Conservation (phyloP, 768 basidiomycete species). For the Podaxis sp. region DNA sequence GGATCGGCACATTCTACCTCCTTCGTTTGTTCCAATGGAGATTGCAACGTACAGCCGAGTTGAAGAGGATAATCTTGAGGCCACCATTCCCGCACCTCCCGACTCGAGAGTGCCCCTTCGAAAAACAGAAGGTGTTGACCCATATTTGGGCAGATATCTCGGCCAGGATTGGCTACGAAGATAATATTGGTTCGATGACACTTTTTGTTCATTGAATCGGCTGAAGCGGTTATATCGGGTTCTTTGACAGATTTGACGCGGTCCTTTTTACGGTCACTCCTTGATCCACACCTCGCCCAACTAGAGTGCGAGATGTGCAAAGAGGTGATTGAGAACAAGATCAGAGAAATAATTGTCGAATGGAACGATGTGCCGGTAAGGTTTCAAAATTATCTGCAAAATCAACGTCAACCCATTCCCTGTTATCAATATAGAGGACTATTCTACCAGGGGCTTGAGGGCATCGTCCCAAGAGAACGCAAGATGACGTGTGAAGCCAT, state of each 20-base stretch:
- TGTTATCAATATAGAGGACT: not conserved
- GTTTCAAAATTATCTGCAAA: not conserved
- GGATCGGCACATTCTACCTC: constrained; percentile 18
- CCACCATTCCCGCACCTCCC: constrained; percentile 14
- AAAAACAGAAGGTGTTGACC: constrained; percentile 5
- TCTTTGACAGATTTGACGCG: not conserved
- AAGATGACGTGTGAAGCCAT: not conserved
- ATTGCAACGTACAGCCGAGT: constrained; percentile 1
- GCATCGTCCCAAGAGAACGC: not conserved
- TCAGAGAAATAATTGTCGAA: not conserved
- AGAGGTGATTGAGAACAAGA: constrained; percentile 15
- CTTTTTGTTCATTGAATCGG: not conserved
- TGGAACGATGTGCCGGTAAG: not conserved
- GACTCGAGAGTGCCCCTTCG: constrained; percentile 13
- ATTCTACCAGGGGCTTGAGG: not conserved
- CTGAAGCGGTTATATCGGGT: not conserved
- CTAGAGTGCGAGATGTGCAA: constrained; percentile 10
- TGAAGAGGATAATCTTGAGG: constrained; percentile 14
- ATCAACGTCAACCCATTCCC: not conserved
- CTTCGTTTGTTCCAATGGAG: constrained; percentile 16
- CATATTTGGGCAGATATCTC: constrained; percentile 14
- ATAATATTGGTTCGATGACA: not conserved
- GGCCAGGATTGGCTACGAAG: not conserved
- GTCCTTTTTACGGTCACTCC: not conserved
- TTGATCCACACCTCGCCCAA: not conserved